These are phyloP conservation scores for Brasilioporus rufonigricans DNA, from an alignment of 768 basidiomycete species.

Conservation along the genomic window DNA sequence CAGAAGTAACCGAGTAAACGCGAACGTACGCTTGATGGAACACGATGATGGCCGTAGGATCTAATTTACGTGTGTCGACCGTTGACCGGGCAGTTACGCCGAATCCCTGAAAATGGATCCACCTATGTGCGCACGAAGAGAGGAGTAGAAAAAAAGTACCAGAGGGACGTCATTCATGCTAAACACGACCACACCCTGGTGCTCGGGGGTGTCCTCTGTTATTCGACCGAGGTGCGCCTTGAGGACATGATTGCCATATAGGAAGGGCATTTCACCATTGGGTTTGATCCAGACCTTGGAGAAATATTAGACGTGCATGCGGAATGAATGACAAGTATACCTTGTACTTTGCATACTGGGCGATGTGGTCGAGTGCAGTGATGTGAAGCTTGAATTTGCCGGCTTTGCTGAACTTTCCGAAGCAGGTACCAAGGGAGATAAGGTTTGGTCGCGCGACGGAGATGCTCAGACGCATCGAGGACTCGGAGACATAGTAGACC, in stretches of 20 bases:
- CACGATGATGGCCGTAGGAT: conserved; percentile 95
- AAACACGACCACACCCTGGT: conserved; percentile 96
- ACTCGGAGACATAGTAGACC: conserved; percentile 95
- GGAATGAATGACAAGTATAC: conserved; percentile 41
- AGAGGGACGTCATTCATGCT: conserved; percentile 95
- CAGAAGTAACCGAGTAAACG: background rate
- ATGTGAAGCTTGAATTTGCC: conserved; percentile 98
- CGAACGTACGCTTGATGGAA: conserved; percentile 88
- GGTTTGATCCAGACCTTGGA: conserved; percentile 96
- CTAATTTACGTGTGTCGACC: conserved; percentile 92
- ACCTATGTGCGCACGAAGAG: conserved; percentile 4
- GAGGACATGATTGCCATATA: conserved; percentile 97
- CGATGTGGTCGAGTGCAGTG: conserved; percentile 88
- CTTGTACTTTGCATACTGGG: conserved; percentile 98
- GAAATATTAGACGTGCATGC: background rate
- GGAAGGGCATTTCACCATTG: conserved; percentile 98
- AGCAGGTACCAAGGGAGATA: conserved; percentile 90
- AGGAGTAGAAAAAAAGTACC: conserved; percentile 40
- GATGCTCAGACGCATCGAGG: conserved; percentile 89
- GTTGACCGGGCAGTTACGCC: conserved; percentile 97
- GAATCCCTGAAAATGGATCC: conserved; percentile 65
- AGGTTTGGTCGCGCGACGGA: conserved; percentile 92
- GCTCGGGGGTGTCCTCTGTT: conserved; percentile 98
- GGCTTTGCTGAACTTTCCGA: conserved; percentile 96
- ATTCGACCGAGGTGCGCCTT: conserved; percentile 99